Conservation (phyloP, 306 rosid species). For the Begonia fuchsioides region DNA sequence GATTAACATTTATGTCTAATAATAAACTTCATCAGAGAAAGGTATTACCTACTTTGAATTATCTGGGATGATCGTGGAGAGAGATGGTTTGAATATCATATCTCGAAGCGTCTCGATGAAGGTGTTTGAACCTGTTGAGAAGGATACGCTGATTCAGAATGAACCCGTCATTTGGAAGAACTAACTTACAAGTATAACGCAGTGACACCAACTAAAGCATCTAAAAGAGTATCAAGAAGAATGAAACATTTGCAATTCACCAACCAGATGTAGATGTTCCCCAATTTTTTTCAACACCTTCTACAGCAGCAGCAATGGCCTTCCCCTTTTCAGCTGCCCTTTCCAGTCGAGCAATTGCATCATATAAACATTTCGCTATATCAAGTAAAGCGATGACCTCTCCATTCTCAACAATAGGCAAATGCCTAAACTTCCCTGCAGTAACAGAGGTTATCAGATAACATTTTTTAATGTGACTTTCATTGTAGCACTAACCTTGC, state of each 20-base stretch:
- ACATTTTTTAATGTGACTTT: constrained; percentile 1
- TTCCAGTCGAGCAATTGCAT: constrained; percentile 95
- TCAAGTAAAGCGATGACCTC: constrained; percentile 94
- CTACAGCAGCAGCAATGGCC: constrained; percentile 97
- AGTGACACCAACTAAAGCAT: no score
- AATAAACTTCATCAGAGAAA: not conserved
- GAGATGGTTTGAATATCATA: constrained; percentile 74
- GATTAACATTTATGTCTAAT: no score
- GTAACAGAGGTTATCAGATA: constrained; percentile 15
- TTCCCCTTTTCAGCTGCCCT: constrained; percentile 96
- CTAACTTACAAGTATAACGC: no score
- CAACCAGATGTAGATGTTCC: constrained; percentile 61
- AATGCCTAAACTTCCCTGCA: constrained; percentile 87
- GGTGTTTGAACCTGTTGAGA: constrained; percentile 52
- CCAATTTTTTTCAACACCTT: constrained; percentile 94
- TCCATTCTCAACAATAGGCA: constrained; percentile 97
- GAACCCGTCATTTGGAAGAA: no score
- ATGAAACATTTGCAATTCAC: constrained; percentile 12
- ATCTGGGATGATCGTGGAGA: constrained; percentile 82
- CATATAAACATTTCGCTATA: constrained; percentile 93
- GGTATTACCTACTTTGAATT: constrained; percentile 96
- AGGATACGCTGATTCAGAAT: no score
- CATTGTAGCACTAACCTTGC: constrained; percentile 46
- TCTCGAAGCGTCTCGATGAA: constrained; percentile 78
- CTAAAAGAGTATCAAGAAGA: no score